Conservation (phyloP, 768 basidiomycete genomes). For the Stropharia rugosoannulata region DNA sequence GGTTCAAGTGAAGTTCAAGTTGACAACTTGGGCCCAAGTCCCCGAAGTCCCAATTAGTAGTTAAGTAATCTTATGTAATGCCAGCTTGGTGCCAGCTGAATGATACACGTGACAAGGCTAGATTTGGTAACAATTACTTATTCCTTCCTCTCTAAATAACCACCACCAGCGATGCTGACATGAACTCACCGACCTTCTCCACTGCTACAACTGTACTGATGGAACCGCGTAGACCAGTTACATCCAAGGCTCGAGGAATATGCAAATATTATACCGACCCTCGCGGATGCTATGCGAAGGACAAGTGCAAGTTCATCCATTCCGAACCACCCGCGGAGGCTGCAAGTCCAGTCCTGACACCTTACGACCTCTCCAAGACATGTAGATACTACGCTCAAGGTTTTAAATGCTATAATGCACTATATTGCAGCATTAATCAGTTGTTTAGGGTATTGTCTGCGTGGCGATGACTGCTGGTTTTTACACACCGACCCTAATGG, state of each 20-base stretch:
- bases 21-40: too few relatives aligned
- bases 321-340: slow-evolving; percentile 39
- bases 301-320: slow-evolving; percentile 78
- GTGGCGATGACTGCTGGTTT: slow-evolving; percentile 78
- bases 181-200: too few relatives aligned
- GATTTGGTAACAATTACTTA: too few relatives aligned
- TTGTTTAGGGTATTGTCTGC: slow-evolving; percentile 63
- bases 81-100: too few relatives aligned
- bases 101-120: too few relatives aligned
- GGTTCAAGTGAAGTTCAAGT: too few relatives aligned
- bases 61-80: too few relatives aligned
- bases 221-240: slow-evolving; percentile 42
- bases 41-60: too few relatives aligned
- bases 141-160: too few relatives aligned
- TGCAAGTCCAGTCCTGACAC: slow-evolving; percentile 42
- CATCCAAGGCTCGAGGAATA: slow-evolving; percentile 69
- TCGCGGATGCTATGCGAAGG: slow-evolving; percentile 69
- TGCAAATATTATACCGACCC: slow-evolving; percentile 65
- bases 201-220: too few relatives aligned
- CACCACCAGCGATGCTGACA: too few relatives aligned
- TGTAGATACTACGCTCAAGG: slow-evolving; percentile 67
- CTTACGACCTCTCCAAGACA: slow-evolving; percentile 68
- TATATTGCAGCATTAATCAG: not conserved
- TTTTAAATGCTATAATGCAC: slow-evolving; percentile 20
- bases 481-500: slow-evolving; percentile 40